Base-by-base conservation (phyloP, 106 monocot species). In the Hemerocallis citrina region DNA sequence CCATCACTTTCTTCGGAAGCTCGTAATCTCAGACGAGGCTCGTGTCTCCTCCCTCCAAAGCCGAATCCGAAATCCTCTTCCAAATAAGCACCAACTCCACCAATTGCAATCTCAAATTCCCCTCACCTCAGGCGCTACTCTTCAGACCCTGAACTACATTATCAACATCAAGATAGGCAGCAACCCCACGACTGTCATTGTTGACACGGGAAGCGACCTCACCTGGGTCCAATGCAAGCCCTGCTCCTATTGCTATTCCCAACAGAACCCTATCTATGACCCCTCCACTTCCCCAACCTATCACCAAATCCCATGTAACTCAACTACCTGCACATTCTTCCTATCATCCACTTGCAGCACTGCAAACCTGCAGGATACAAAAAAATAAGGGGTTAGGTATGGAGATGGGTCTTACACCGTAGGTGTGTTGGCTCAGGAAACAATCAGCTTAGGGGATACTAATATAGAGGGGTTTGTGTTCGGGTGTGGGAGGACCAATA, bases 351-450 rank as follows among this genome's bases (percentile, higher is more conserved):
- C 32, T 15, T 77, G 77, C 66, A 70, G 79, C 2, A 74, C 70
- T 34, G 73, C 76, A 62, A 62, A 62, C 4, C 81, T n/a, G n/a
- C n/a, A n/a, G n/a, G n/a, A n/a, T n/a, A n/a, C n/a, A n/a, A n/a
- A 85, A 49, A 81, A 85, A 23, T 77, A 71, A 48, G 54, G 29
- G 15, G 60, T 77, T 57, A 47, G 7, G 32, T 77, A 77, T 28
- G 71, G 71, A 13, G 77, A 77, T 29, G 24, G 33, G 6, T 71
- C 77, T 7, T 37, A 20, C 29, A 66, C 77, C 3, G 52, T 39
- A 11, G 77, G 77, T 14, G 33, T 34, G 39, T 67, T 63, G 29
- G 72, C 29, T 13, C 55, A 45, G 3, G 78, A 78, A 43, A 77
- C 72, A 20, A 61, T 77, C 27, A 67, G 72, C 5, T 30, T 77